Evolutionary conservation across 192 early-diverging fungal genomes (phyloP), one percentile per base, ranked within the genome.

Genomic region (Linnemannia elongata): DNA sequence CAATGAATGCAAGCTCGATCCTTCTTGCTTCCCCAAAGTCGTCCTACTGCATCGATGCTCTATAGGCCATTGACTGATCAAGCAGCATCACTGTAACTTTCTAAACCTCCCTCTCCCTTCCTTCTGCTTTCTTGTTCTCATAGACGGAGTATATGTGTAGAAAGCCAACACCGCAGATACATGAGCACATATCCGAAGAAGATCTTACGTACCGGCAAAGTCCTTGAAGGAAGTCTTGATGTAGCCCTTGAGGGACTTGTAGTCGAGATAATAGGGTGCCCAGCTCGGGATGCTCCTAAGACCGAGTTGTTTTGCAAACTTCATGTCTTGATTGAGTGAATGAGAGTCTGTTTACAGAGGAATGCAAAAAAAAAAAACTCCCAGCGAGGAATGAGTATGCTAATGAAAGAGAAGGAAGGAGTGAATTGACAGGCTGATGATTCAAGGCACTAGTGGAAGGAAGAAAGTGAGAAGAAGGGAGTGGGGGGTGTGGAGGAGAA

Each of bases 261-360:
- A 93, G 85, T 92, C 85, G 33, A 93, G 20, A 69, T 93, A 93
- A 72, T 91, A 88, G 33, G 82, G 69, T 17, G 90, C 88, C 90
- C 90, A 92, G 24, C 88, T 88, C 13, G 91, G 90, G 42, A 93
- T 90, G 57, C 85, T 88, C 41, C 90, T 79, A 13, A 93, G 83
- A 17, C 89, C 86, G 27, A 92, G 88, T 49, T 93, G 92, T 76
- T 93, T 91, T 71, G 91, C 90, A 89, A 92, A 93, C 87, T 91
- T 92, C 90, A 92, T 93, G 66, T 9, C 33, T n/a, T 20, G 2
- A 33, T 17, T 18, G 60, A 42, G 18, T 81, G 38, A 9, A 13
- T 55, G 69, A 49, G 9, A 42, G 17, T 12, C 63, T 27, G 35
- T 42, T 30, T 12, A 7, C 8, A 33, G 27, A 72, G 35, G 22